phyloP scores from a whole-genome alignment of 495 filamentous ascomycete species.

The Podospora pseudoanserina region DNA sequence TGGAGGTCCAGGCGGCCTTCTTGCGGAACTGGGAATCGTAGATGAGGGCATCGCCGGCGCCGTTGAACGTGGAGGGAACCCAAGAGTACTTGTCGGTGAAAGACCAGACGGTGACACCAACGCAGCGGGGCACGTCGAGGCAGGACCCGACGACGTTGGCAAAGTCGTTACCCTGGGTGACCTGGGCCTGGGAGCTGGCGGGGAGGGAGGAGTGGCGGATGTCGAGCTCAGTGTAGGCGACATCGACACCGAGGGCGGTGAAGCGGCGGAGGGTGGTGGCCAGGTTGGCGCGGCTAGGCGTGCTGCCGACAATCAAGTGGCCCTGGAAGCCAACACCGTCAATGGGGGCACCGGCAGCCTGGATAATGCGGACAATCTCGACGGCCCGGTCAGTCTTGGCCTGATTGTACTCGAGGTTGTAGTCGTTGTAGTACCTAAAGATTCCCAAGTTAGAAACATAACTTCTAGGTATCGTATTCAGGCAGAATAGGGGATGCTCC shows the following conservation, averaged over 20 bases:
- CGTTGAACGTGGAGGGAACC: constrained; percentile 46
- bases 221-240: constrained; percentile 63
- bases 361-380: constrained; percentile 46
- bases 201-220: constrained; percentile 46
- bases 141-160: constrained; percentile 53
- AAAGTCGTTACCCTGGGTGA: constrained; percentile 56
- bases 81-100: constrained; percentile 61
- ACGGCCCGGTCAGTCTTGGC: constrained; percentile 48
- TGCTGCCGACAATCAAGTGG: constrained; percentile 54
- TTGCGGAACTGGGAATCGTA: constrained; percentile 50
- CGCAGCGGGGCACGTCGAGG: constrained; percentile 49
- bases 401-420: constrained; percentile 56
- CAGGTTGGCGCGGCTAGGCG: constrained; percentile 41
- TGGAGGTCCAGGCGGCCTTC: constrained; percentile 53
- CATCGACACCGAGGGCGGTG: constrained; percentile 49
- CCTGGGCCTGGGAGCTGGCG: constrained; percentile 36
- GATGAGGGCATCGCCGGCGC: constrained; percentile 54
- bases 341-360: constrained; percentile 50
- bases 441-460: neutral
- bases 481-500: neutral
- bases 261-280: constrained; percentile 41
- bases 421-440: constrained; percentile 63
- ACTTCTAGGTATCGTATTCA: neutral
- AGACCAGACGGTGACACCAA: constrained; percentile 64
- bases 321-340: constrained; percentile 59